Base-by-base conservation (phyloP, 192 early-diverging fungal species). In the Podochytrium sp. region DNA sequence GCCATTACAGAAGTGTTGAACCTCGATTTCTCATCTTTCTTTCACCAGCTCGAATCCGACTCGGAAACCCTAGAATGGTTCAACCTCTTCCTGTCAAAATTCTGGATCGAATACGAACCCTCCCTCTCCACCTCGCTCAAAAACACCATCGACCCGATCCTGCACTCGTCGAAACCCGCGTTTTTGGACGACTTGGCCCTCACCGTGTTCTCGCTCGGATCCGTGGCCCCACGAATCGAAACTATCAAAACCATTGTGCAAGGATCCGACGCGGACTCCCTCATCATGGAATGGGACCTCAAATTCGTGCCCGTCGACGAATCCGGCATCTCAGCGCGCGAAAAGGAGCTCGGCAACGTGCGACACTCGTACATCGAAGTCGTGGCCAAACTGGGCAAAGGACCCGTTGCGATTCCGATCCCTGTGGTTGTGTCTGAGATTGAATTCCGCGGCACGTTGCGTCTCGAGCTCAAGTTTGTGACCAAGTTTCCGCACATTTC, bases 81-180 rank as follows among this genome's bases (percentile, higher is more conserved):
- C 41, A 97, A 97, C 77, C 84, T 86, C 82, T 94, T 95, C 80
- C 73, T 94, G 57, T 81, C 82, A 29, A 84, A 91, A 53, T 95
- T 94, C 79, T 97, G 95, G 95, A 78, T 93, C n/a, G 94, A 92
- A 69, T 93, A 91, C 61, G 95, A 97, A 80, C 94, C 94, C 30
- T 84, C 87, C 30, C 83, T 97, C 64, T 92, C 91, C 58, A 83
- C 89, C 40, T 85, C 88, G 50, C 83, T 96, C 12, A 89, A 92
- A 33, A 84, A 88, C 33, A 85, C 76, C 23, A 91, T 89, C 35
- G 93, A 96, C 77, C 78, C 84, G 4, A 88, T 92, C 57, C 79
- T 97, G 61, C 87, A 84, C 20, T 87, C 89, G 52, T 87, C 80
- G 33, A 91, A 71, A 71, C 69, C 69, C 2, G 20, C 25, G 4